These are phyloP conservation scores for Boletus edulis DNA, from an alignment of 768 basidiomycete genomes.

Conservation along the genomic window DNA sequence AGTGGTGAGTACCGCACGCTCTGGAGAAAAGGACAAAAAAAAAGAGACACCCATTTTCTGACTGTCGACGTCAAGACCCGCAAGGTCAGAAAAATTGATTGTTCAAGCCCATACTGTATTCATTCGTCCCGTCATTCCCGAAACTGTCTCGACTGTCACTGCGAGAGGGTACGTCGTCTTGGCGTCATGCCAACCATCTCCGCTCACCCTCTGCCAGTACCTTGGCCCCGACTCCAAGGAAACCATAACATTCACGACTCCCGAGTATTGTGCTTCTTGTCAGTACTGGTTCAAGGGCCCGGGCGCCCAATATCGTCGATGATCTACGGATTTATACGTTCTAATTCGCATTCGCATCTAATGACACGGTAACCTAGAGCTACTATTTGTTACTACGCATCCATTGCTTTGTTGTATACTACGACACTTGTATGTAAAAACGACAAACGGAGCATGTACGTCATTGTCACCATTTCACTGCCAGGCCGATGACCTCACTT, in stretches of 20 bases:
- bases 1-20: conserved; percentile 47
- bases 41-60: background rate
- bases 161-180: conserved; percentile 40
- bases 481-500: conserved; percentile 75
- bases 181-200: background rate
- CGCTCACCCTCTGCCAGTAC: conserved; percentile 38
- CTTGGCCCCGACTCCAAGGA: conserved; percentile 70
- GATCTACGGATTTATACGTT: conserved; percentile 9
- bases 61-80: conserved; percentile 29
- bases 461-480: conserved; percentile 63
- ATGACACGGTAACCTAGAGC: conserved; percentile 30
- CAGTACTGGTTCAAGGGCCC: conserved; percentile 54
- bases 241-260: conserved; percentile 48
- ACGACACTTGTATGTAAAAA: conserved; percentile 16
- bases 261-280: conserved; percentile 56
- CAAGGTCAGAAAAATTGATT: conserved; percentile 35
- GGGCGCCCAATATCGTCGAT: conserved; percentile 39
- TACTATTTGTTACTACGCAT: conserved; percentile 18
- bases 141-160: conserved; percentile 42
- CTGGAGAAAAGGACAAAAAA: conserved; percentile 5
- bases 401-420: conserved; percentile 21
- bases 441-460: conserved; percentile 1
- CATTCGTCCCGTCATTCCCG: conserved; percentile 39
- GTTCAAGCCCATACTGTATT: conserved; percentile 36
- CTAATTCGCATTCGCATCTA: conserved; percentile 17